Base-by-base conservation (phyloP, 106 monocot genomes). In the Dendrobium catenatum region DNA sequence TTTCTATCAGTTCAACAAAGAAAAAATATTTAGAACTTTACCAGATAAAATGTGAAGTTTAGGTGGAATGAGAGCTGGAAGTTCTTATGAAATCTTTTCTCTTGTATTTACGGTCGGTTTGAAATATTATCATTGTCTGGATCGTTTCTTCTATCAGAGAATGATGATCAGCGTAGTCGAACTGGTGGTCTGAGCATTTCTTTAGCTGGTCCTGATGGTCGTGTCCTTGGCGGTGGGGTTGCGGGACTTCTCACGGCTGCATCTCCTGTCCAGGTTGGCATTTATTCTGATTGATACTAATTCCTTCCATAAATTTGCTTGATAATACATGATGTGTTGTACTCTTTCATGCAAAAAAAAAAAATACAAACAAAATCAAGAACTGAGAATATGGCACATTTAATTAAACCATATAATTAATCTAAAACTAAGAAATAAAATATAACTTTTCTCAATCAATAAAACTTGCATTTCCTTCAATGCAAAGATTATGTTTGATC, bases 131-230 rank as follows among this genome's bases (percentile, higher is more conserved):
- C 95, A 20, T 78, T 95, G 37, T 90, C 95, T 64, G 95, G 92
- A 3, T 95, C 95, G 33, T 95, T 89, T 87, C 83, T 92, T 47
- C 84, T 92, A 29, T 86, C 92, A 15, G 95, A 92, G 76, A 92
- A 51, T 61, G 92, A 86, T 4, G 92, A 92, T 6, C 95, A 92
- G 31, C 90, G 95, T 4, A 95, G 95, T 83, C 84, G 95, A 76
- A 95, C 89, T 4, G 92, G 95, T 80, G 92, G 95, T n/a, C 70
- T 95, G 26, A 95, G 95, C 59, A 87, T 95, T 44, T 90, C 95
- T 0, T 83, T 95, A 31, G 90, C 92, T 22, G 90, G 92, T 49
- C 86, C 90, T 11, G 95, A 95, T 83, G 95, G 95, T n/a, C 88
- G 95, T 29, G 92, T 95, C 70, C 84, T 95, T 49, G 95, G 95